phyloP scores from a whole-genome alignment of 2,329 filamentous ascomycete species.

The Xylariales sp. region DNA sequence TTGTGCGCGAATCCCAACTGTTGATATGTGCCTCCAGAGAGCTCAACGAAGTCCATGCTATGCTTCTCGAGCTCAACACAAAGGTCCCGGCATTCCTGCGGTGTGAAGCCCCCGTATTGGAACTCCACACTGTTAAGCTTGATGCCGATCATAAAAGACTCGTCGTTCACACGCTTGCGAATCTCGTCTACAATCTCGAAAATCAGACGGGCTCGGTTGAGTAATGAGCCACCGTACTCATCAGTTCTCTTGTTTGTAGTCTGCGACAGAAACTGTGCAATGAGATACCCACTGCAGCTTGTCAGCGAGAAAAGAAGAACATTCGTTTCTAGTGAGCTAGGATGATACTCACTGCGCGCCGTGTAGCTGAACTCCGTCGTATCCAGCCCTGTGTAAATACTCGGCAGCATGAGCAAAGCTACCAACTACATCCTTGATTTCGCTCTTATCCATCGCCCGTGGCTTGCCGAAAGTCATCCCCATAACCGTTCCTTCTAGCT shows the following conservation, averaged over 20 bases:
- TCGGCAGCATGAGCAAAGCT: slow-evolving; percentile 42
- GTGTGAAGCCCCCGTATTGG: slow-evolving; percentile 53
- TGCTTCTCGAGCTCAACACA: slow-evolving; percentile 66
- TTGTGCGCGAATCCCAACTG: slow-evolving; percentile 57
- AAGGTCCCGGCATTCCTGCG: slow-evolving; percentile 52
- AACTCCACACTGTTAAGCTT: slow-evolving; percentile 67
- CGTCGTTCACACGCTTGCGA: slow-evolving; percentile 41
- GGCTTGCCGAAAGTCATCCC: slow-evolving; percentile 57
- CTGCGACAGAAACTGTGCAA: slow-evolving; percentile 66
- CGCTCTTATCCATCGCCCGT: slow-evolving; percentile 40
- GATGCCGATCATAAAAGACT: slow-evolving; percentile 31
- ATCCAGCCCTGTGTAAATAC: slow-evolving; percentile 43
- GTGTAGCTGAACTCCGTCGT: slow-evolving; percentile 58
- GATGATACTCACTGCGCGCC: slow-evolving; percentile 65
- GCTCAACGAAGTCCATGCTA: slow-evolving; percentile 74
- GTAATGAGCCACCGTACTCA: slow-evolving; percentile 64
- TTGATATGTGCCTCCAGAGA: slow-evolving; percentile 72
- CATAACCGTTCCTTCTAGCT: slow-evolving; percentile 56
- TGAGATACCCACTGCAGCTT: slow-evolving; percentile 60
- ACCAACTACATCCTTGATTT: slow-evolving; percentile 38
- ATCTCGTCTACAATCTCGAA: slow-evolving; percentile 63
- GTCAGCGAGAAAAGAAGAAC: background rate
- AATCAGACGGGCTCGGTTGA: slow-evolving; percentile 62
- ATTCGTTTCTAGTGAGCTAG: slow-evolving; percentile 56
- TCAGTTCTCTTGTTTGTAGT: slow-evolving; percentile 67